phyloP scores from a whole-genome alignment of 495 filamentous ascomycete genomes.

The Neurospora pannonica region DNA sequence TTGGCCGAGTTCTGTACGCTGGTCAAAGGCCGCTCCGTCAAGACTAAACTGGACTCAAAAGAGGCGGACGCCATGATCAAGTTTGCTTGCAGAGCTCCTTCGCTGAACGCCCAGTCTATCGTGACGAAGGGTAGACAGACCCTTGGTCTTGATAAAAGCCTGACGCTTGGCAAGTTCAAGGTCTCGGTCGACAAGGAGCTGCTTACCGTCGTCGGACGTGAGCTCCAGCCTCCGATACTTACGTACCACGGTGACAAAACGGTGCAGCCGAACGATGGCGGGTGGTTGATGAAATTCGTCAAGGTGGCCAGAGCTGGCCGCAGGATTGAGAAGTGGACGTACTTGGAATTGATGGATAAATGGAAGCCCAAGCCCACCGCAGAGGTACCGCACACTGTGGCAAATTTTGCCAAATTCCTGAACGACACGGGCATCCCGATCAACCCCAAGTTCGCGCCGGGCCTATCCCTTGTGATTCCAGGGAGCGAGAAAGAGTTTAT shows the following conservation, averaged over 20 bases:
- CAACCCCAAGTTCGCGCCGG: neutral
- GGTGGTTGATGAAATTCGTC: slow-evolving; percentile 29
- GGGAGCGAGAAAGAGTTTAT: slow-evolving; percentile 3
- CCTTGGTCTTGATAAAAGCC: slow-evolving; percentile 28
- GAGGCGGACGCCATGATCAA: slow-evolving; percentile 57
- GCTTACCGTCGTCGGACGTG: slow-evolving; percentile 55
- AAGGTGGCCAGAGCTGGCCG: slow-evolving; percentile 22
- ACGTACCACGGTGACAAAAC: slow-evolving; percentile 28
- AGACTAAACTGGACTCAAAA: slow-evolving; percentile 39
- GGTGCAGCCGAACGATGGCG: slow-evolving; percentile 16
- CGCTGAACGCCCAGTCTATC: slow-evolving; percentile 58
- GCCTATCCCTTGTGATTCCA: neutral
- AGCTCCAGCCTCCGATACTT: slow-evolving; percentile 47
- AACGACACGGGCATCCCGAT: slow-evolving; percentile 28
- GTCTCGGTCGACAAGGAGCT: slow-evolving; percentile 44
- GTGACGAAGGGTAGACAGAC: slow-evolving; percentile 39
- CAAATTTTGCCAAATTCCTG: slow-evolving; percentile 25
- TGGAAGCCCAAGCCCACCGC: neutral
- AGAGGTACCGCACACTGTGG: slow-evolving; percentile 11
- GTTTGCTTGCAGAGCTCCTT: slow-evolving; percentile 59
- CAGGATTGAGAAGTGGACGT: slow-evolving; percentile 26
- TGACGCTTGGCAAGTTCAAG: slow-evolving; percentile 41
- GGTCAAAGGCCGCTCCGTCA: slow-evolving; percentile 54
- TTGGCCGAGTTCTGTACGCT: slow-evolving; percentile 59
- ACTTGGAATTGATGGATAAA: neutral